Evolutionary conservation across 345 rosid genomes (phyloP).

Genomic region (Trapa bicornis): DNA sequence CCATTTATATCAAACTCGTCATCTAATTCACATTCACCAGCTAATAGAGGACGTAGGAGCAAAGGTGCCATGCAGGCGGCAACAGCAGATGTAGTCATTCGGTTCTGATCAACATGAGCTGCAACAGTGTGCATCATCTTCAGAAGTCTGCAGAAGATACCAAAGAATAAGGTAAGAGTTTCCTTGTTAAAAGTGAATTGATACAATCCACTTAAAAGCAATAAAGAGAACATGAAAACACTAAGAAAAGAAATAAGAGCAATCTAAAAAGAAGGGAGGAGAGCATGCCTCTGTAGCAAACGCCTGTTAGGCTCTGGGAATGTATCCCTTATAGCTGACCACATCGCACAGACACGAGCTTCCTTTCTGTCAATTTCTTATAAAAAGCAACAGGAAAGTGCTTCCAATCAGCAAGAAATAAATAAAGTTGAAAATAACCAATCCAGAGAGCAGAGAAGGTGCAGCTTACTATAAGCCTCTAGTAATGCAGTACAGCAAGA

Average conservation of each 20-base stretch:
- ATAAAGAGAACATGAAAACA: neutral
- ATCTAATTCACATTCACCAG: slow-evolving; percentile 94
- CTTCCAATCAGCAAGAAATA: slow-evolving; percentile 8
- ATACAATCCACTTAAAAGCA: neutral
- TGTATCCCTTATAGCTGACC: slow-evolving; percentile 75
- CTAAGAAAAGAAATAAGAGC: neutral
- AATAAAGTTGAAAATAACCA: neutral
- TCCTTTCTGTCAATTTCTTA: slow-evolving; percentile 89
- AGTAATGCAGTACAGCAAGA: slow-evolving; percentile 93
- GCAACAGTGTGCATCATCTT: slow-evolving; percentile 87
- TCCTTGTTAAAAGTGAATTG: too few species aligned
- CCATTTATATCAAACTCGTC: slow-evolving; percentile 75
- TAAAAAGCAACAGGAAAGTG: slow-evolving; percentile 8
- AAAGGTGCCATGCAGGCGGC: slow-evolving; percentile 99
- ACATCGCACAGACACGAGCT: slow-evolving; percentile 68
- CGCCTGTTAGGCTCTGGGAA: slow-evolving; percentile 99
- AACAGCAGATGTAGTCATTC: slow-evolving; percentile 93
- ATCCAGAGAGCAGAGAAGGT: neutral
- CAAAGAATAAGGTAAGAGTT: neutral
- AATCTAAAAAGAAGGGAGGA: neutral
- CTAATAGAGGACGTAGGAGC: slow-evolving; percentile 83
- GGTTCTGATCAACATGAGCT: slow-evolving; percentile 73
- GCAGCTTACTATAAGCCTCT: slow-evolving; percentile 81
- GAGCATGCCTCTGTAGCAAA: slow-evolving; percentile 63
- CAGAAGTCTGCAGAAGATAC: slow-evolving; percentile 51